These are phyloP conservation scores for Cantharellus cinnabarinus DNA, from an alignment of 768 basidiomycete genomes.

Conservation along the genomic window DNA sequence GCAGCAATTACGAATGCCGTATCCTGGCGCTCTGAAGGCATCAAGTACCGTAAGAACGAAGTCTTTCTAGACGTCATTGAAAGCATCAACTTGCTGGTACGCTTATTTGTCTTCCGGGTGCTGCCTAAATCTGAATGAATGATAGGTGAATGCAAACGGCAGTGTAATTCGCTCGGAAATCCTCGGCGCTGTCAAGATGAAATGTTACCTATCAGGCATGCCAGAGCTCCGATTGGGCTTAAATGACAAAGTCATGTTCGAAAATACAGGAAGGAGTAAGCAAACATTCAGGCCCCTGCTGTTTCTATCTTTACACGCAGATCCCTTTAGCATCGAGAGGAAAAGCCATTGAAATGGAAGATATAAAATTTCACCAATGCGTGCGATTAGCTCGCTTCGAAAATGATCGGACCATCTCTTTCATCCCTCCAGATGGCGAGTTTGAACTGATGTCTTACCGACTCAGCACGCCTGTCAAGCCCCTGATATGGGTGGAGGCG, in stretches of 20 bases:
- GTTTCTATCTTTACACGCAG: conserved; percentile 5
- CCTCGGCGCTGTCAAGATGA: conserved; percentile 98
- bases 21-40: conserved; percentile 95
- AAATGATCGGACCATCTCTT: conserved; percentile 95
- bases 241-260: conserved; percentile 99
- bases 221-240: conserved; percentile 86
- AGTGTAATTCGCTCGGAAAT: conserved; percentile 97
- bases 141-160: conserved; percentile 84
- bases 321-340: conserved; percentile 52
- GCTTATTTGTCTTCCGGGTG: not conserved
- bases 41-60: conserved; percentile 95
- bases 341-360: conserved; percentile 99
- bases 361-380: conserved; percentile 99
- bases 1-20: conserved; percentile 97
- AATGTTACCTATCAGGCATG: conserved; percentile 99
- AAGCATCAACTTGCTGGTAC: conserved; percentile 60
- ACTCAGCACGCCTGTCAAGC: conserved; percentile 69
- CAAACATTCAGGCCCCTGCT: conserved; percentile 1
- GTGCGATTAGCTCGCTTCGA: conserved; percentile 93
- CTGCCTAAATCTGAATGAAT: not conserved
- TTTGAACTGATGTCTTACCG: conserved; percentile 98
- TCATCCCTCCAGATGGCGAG: conserved; percentile 97
- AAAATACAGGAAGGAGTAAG: conserved; percentile 85
- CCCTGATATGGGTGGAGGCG: conserved; percentile 93
- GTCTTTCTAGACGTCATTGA: conserved; percentile 98